Percentiles rank a stretch among this genome's conserved stretches.
phyloP scores from a whole-genome alignment of 192 early-diverging fungal species.

The Backusella australiensis region DNA sequence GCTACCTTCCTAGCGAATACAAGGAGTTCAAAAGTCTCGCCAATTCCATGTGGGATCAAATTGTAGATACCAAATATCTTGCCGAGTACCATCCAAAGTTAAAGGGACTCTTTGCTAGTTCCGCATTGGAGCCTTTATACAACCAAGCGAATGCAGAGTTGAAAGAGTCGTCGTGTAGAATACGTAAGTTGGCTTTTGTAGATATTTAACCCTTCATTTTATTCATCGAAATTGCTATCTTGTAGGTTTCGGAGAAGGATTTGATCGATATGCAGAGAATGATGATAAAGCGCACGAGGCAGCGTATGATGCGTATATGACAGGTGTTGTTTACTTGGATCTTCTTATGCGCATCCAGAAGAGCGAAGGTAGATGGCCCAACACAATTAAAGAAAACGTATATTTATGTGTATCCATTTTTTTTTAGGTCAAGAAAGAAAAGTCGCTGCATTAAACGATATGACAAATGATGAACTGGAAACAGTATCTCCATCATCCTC shows the following conservation, averaged over 20 bases:
- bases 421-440: background rate
- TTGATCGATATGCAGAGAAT: conserved; percentile 39
- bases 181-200: conserved; percentile 38
- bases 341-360: conserved; percentile 53
- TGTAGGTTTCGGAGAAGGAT: conserved; percentile 48
- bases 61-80: conserved; percentile 81
- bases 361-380: conserved; percentile 23
- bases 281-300: conserved; percentile 75
- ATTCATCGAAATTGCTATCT: background rate
- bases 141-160: conserved; percentile 13
- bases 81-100: conserved; percentile 48
- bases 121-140: conserved; percentile 16
- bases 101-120: conserved; percentile 29
- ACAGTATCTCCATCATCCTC: background rate
- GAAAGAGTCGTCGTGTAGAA: conserved; percentile 34
- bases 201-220: background rate
- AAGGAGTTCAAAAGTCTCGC: no score
- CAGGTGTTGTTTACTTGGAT: conserved; percentile 76
- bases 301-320: conserved; percentile 90
- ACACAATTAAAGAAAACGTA: background rate
- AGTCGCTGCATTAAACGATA: no score
- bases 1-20: no score
- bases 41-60: no score
- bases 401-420: background rate
- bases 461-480: background rate